phyloP scores from a whole-genome alignment of 805 yeast genomes.

The Metschnikowia hibisci region DNA sequence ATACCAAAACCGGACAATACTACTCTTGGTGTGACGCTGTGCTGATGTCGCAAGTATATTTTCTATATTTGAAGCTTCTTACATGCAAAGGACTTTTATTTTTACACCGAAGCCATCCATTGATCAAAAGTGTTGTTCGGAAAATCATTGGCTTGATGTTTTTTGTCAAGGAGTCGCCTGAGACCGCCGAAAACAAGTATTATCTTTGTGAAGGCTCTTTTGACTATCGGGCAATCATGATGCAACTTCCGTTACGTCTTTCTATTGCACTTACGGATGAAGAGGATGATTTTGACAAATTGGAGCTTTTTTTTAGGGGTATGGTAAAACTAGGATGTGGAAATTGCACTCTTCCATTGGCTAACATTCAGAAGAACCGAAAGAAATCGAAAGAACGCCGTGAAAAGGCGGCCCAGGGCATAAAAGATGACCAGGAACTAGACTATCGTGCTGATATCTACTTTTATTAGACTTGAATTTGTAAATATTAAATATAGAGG shows the following conservation, averaged over 20 bases:
- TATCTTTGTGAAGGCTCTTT: conserved; percentile 21
- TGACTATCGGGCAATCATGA: conserved; percentile 23
- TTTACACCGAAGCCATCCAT: conserved; percentile 21
- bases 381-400: conserved; percentile 4
- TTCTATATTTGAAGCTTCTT: conserved; percentile 22
- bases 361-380: conserved; percentile 6
- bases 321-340: conserved; percentile 25
- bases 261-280: conserved; percentile 18
- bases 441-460: conserved; percentile 15
- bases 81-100: conserved; percentile 22
- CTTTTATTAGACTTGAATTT: background rate
- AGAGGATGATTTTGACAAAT: conserved; percentile 21
- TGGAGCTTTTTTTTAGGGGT: conserved; percentile 24
- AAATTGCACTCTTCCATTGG: conserved; percentile 11
- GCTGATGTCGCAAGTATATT: conserved; percentile 21
- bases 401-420: background rate
- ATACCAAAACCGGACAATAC: conserved; percentile 9
- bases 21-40: conserved; percentile 27
- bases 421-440: conserved; percentile 4
- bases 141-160: conserved; percentile 18
- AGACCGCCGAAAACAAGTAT: conserved; percentile 15
- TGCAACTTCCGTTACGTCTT: conserved; percentile 22
- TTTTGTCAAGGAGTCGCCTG: conserved; percentile 18
- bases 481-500: background rate
- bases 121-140: conserved; percentile 17